These are phyloP conservation scores for Exophiala sp. DNA, from an alignment of 2,329 filamentous ascomycete species.

Conservation along the genomic window DNA sequence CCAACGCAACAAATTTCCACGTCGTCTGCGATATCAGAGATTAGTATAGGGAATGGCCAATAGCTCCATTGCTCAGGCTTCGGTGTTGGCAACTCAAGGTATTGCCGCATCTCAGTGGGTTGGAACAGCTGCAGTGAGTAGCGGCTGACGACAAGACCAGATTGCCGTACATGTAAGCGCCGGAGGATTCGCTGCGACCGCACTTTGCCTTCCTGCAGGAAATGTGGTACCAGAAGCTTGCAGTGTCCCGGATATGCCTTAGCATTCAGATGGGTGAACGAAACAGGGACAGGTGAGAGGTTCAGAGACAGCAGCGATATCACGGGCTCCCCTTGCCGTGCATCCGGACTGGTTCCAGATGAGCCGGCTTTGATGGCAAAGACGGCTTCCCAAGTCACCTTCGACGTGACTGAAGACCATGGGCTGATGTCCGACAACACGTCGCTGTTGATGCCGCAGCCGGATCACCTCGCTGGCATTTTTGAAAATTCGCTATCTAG, in stretches of 20 bases:
- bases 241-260: slow-evolving; percentile 35
- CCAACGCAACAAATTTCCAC: too few species aligned
- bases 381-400: too few species aligned
- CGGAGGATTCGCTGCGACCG: slow-evolving; percentile 37
- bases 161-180: slow-evolving; percentile 35
- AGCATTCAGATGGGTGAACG: slow-evolving; percentile 34
- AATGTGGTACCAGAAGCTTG: slow-evolving; percentile 34
- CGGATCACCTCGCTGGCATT: not conserved
- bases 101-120: too few species aligned
- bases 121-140: too few species aligned
- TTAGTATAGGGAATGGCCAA: too few species aligned
- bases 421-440: not conserved
- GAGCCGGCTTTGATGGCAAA: too few species aligned
- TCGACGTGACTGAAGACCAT: too few species aligned
- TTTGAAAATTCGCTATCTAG: slow-evolving; percentile 11
- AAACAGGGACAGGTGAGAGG: slow-evolving; percentile 27
- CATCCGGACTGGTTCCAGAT: too few species aligned
- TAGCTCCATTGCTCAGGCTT: too few species aligned
- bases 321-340: not conserved
- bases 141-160: too few species aligned
- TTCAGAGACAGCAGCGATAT: slow-evolving; percentile 12
- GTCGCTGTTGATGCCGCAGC: slow-evolving; percentile 1
- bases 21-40: too few species aligned
- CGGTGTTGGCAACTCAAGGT: too few species aligned
- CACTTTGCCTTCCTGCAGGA: slow-evolving; percentile 34